Conservation (phyloP, 164 flowering plant genomes). For the Vitis riparia region DNA sequence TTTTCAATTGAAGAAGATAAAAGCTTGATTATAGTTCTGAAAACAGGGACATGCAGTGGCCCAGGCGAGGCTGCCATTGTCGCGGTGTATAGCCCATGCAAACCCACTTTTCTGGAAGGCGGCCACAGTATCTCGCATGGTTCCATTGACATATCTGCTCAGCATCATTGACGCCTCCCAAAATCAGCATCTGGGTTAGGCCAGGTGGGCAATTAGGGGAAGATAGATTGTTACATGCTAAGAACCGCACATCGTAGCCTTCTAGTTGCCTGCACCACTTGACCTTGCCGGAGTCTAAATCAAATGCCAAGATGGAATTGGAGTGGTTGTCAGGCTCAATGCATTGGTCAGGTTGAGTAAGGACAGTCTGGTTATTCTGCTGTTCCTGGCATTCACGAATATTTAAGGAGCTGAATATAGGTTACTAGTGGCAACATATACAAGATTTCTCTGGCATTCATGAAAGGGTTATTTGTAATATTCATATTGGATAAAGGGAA, state of each 20-base stretch:
- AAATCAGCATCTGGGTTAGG: conserved; percentile 38
- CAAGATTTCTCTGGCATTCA: too few relatives aligned
- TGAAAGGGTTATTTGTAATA: too few relatives aligned
- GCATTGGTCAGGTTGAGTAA: conserved; percentile 24
- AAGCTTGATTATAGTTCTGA: too few relatives aligned
- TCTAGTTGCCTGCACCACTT: conserved; percentile 40
- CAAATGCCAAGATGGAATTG: conserved; percentile 34
- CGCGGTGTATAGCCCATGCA: conserved; percentile 19
- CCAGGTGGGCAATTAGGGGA: conserved; percentile 39
- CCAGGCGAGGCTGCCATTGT: conserved; percentile 16
- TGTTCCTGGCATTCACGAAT: conserved; percentile 31
- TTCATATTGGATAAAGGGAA: too few relatives aligned
- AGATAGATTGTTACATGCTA: conserved; percentile 14
- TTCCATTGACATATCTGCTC: conserved; percentile 11
- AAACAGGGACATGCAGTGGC: too few relatives aligned
- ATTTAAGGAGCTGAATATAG: conserved; percentile 33
- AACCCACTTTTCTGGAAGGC: conserved; percentile 44
- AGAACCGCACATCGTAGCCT: conserved; percentile 40
- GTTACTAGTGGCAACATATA: conserved; percentile 31
- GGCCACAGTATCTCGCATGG: conserved; percentile 21
- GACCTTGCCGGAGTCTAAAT: conserved; percentile 31
- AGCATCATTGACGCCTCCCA: conserved; percentile 39
- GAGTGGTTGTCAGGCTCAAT: conserved; percentile 36
- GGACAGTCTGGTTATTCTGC: conserved; percentile 26
- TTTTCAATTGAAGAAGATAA: too few relatives aligned